Conservation (phyloP, 495 filamentous ascomycete genomes). For the Penicillium ochrochloron region DNA sequence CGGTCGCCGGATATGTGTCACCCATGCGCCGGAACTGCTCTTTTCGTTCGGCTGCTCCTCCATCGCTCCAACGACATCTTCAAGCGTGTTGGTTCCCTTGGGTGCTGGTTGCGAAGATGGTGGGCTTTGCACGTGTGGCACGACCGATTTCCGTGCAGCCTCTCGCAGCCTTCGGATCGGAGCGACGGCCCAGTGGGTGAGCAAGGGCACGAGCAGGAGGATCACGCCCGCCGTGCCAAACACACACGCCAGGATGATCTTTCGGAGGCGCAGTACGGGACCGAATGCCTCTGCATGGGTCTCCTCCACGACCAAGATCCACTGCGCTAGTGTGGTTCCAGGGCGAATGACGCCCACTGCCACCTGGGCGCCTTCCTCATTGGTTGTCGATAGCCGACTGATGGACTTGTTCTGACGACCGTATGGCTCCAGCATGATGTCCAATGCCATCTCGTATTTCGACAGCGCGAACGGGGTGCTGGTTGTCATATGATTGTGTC, state of each 20-base stretch:
- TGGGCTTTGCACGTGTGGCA: constrained; percentile 46
- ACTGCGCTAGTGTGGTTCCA: constrained; percentile 67
- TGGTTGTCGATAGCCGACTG: constrained; percentile 65
- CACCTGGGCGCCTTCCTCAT: constrained; percentile 67
- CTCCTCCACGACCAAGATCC: constrained; percentile 83
- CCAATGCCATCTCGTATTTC: constrained; percentile 59
- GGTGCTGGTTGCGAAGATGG: constrained; percentile 30
- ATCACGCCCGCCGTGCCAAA: constrained; percentile 78
- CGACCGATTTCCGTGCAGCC: constrained; percentile 77
- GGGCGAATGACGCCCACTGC: constrained; percentile 75
- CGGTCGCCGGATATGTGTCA: constrained; percentile 20
- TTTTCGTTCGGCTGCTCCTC: constrained; percentile 26
- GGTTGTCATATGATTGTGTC: constrained; percentile 53
- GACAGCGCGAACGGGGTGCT: constrained; percentile 59
- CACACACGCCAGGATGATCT: constrained; percentile 80
- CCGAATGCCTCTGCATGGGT: constrained; percentile 70
- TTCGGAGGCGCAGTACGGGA: constrained; percentile 73
- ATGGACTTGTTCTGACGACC: constrained; percentile 61
- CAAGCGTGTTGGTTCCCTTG: neutral
- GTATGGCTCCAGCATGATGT: constrained; percentile 55
- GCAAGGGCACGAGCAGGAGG: constrained; percentile 69
- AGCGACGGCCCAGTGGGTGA: constrained; percentile 77
- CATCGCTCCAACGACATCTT: constrained; percentile 25
- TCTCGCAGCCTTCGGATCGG: constrained; percentile 78
- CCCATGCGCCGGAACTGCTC: constrained; percentile 13